Conservation (phyloP, 306 rosid genomes). For the Prosopis cineraria region DNA sequence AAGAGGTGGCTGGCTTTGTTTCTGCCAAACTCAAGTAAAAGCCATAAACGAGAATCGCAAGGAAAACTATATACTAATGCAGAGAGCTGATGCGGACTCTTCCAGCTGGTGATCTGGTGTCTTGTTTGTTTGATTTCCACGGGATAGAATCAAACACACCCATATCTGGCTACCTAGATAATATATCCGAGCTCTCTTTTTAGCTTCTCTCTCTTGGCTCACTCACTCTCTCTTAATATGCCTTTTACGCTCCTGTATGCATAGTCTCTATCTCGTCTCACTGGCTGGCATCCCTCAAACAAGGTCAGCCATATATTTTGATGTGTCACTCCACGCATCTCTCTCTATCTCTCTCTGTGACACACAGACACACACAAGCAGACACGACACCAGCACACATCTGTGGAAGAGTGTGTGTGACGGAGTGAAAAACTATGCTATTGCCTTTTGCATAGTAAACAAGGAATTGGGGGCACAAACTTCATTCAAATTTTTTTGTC, state of each 20-base stretch:
- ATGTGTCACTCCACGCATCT: slow-evolving; percentile 60
- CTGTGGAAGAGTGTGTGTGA: slow-evolving; percentile 52
- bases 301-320: slow-evolving; percentile 70
- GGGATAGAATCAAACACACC: slow-evolving; percentile 62
- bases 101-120: slow-evolving; percentile 47
- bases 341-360: slow-evolving; percentile 33
- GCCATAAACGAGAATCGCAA: slow-evolving; percentile 49
- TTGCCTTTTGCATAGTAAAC: slow-evolving; percentile 42
- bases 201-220: slow-evolving; percentile 8
- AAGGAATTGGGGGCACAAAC: slow-evolving; percentile 51
- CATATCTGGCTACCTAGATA: neutral
- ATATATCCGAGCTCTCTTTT: neutral
- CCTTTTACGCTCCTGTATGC: slow-evolving; percentile 33
- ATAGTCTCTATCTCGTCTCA: slow-evolving; percentile 52
- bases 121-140: slow-evolving; percentile 53
- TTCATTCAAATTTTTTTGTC: slow-evolving; percentile 52
- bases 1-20: slow-evolving; percentile 38
- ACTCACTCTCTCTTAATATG: slow-evolving; percentile 43
- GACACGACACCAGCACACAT: slow-evolving; percentile 48
- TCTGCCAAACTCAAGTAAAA: slow-evolving; percentile 76
- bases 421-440: slow-evolving; percentile 27
- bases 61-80: slow-evolving; percentile 41
- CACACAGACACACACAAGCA: slow-evolving; percentile 38
- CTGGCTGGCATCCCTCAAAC: slow-evolving; percentile 51
- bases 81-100: slow-evolving; percentile 40